These are phyloP conservation scores for Leccinum subfulvum DNA, from an alignment of 1,284 basidiomycete genomes.

Conservation along the genomic window DNA sequence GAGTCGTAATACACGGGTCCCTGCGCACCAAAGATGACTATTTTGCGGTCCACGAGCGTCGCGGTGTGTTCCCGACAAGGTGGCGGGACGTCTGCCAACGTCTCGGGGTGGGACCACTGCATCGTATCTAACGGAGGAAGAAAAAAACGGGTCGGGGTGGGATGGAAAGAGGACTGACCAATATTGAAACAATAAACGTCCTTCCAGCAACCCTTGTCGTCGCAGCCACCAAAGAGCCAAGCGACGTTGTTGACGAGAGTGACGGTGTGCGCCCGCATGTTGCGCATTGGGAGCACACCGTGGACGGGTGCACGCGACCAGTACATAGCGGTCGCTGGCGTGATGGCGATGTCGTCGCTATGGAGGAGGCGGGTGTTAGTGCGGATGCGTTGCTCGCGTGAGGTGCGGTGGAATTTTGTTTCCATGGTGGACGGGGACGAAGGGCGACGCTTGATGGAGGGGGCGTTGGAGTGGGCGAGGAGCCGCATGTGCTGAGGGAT, in stretches of 20 bases:
- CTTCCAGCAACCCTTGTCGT: slow-evolving; percentile 72
- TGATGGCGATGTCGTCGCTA: slow-evolving; percentile 52
- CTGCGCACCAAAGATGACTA: slow-evolving; percentile 85
- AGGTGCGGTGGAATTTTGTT: slow-evolving; percentile 14
- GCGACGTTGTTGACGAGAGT: slow-evolving; percentile 80
- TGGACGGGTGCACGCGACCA: slow-evolving; percentile 85
- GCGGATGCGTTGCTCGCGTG: slow-evolving; percentile 36
- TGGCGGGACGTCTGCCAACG: slow-evolving; percentile 72
- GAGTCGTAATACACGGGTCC: slow-evolving; percentile 74
- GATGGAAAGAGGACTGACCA: slow-evolving; percentile 43
- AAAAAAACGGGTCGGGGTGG: neutral
- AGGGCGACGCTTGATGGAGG: slow-evolving; percentile 26
- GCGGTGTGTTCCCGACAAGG: slow-evolving; percentile 88
- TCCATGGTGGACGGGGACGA: slow-evolving; percentile 33
- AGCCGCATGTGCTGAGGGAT: too few relatives aligned
- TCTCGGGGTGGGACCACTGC: slow-evolving; percentile 82
- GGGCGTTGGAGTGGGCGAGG: slow-evolving; percentile 1
- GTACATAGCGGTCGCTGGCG: slow-evolving; percentile 71
- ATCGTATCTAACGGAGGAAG: slow-evolving; percentile 65
- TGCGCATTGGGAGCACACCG: slow-evolving; percentile 69
- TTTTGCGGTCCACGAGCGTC: slow-evolving; percentile 77
- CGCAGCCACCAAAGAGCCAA: slow-evolving; percentile 90
- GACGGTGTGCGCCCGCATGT: slow-evolving; percentile 81
- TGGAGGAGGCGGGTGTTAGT: slow-evolving; percentile 55
- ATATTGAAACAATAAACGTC: slow-evolving; percentile 88